Base-by-base conservation (phyloP, 2,329 filamentous ascomycete genomes). In the Fusarium sp. region DNA sequence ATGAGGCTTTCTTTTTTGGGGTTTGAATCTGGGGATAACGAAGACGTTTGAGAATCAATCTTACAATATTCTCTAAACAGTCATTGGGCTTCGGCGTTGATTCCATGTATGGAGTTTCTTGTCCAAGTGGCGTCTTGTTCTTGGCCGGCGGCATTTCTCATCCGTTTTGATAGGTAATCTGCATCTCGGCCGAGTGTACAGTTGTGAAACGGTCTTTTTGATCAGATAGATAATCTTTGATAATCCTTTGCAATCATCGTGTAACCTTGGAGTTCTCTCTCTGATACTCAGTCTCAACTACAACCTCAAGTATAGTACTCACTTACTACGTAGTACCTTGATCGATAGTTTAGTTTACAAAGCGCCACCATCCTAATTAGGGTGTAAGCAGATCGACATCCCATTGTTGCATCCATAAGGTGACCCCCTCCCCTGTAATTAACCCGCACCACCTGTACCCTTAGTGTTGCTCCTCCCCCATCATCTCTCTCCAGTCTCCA, bases 361-460 rank as follows among this genome's bases (percentile, higher is more conserved):
- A 46, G 40, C 62, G 62, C 62, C 62, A 63, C 57, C n/a, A 23
- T 62, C 60, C 36, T 40, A 23, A 51, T n/a, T n/a, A n/a, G n/a
- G 40, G 33, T 52, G 52, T 46, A 59, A 52, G 45, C 52, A 55
- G 45, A 65, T 65, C 62, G 52, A 42, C 62, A 65, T 34, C 28
- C 57, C 40, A 62, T 62, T 65, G 62, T 60, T 64, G 59, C 58
- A 65, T 59, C 44, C 31, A 41, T 8, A 12, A 26, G 28, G 23
- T 31, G n/a, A 45, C 28, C 30, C 42, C 52, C 61, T 60, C 53
- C 61, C 62, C 53, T 65, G 62, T 47, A 52, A 47, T 23, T 33
- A 59, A 65, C 62, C 60, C 62, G 60, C 62, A 65, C 62, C 60
- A 65, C 62, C 60, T 33, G 12, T 51, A 38, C 23, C 23, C 36